Percentiles rank a stretch among this genome's conserved stretches.
phyloP scores from a whole-genome alignment of 371 early-diverging fungal species.

The Mortierella sp. region DNA sequence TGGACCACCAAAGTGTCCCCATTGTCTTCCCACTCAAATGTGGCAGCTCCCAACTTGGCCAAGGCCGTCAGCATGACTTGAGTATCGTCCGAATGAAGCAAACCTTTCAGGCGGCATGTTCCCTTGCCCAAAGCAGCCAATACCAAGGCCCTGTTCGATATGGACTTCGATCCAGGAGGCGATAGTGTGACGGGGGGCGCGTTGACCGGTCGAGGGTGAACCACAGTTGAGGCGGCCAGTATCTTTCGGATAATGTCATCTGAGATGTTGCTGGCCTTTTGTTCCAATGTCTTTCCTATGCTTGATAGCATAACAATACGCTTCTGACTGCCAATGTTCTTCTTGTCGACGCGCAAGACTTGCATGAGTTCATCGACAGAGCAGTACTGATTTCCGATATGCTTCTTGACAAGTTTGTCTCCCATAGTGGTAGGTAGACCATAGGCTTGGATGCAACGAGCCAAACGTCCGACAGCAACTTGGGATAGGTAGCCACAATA shows the following conservation, averaged over 20 bases:
- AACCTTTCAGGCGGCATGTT: constrained; percentile 82
- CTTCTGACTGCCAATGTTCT: constrained; percentile 93
- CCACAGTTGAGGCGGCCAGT: constrained; percentile 80
- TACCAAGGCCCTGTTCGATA: constrained; percentile 95
- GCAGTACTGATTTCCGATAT: constrained; percentile 73
- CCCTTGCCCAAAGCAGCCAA: constrained; percentile 93
- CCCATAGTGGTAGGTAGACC: constrained; percentile 88
- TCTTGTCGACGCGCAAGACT: constrained; percentile 95
- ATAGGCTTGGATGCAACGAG: constrained; percentile 87
- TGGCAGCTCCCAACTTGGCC: constrained; percentile 85
- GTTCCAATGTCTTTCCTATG: constrained; percentile 89
- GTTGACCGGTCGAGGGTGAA: constrained; percentile 69
- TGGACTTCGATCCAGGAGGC: constrained; percentile 96
- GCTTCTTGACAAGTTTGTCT: constrained; percentile 77
- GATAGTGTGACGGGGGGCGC: constrained; percentile 70
- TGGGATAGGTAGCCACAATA: constrained; percentile 88
- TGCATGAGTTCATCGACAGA: constrained; percentile 87
- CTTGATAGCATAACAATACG: constrained; percentile 89
- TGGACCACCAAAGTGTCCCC: constrained; percentile 90
- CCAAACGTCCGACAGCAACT: constrained; percentile 90
- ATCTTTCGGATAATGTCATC: constrained; percentile 88
- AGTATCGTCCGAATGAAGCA: constrained; percentile 97
- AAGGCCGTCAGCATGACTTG: constrained; percentile 96
- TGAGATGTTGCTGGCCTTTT: constrained; percentile 81
- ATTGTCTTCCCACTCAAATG: constrained; percentile 92